A percentile compares a stretch with the other conserved stretches of the same genome.
phyloP scores from a whole-genome alignment of 352 stramenopile genomes.

The Phytopythium aichiense region DNA sequence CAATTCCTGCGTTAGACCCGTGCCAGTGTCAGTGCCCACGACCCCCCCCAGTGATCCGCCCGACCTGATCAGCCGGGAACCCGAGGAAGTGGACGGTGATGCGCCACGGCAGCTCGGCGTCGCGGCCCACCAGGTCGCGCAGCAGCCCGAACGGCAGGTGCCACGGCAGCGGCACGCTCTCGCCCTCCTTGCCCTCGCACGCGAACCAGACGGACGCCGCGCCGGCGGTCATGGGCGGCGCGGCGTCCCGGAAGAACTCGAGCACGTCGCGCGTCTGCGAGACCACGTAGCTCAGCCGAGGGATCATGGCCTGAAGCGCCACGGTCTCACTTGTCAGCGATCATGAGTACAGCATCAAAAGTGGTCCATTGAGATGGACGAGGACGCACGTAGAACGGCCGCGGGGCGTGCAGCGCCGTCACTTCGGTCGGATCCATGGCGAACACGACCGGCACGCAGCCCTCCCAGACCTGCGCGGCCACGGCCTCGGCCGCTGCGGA shows the following conservation, averaged over 20 bases:
- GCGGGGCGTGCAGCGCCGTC: conserved; percentile 72
- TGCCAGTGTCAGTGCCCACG: too few relatives aligned
- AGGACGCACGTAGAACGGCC: conserved; percentile 69
- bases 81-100: conserved; percentile 81
- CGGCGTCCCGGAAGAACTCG: conserved; percentile 75
- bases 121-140: conserved; percentile 38
- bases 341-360: neutral
- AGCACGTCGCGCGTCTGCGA: conserved; percentile 68
- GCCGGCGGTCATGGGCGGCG: conserved; percentile 54
- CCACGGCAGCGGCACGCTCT: conserved; percentile 61
- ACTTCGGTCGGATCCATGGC: conserved; percentile 69
- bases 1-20: too few relatives aligned
- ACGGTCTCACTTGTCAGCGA: too few relatives aligned
- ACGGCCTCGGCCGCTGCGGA: conserved; percentile 1
- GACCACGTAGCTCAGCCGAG: conserved; percentile 77
- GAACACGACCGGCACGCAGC: conserved; percentile 70
- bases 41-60: neutral
- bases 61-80: conserved; percentile 50
- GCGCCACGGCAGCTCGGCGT: conserved; percentile 45
- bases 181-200: conserved; percentile 17
- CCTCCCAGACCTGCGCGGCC: conserved; percentile 52
- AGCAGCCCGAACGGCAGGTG: conserved; percentile 75
- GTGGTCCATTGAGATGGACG: neutral
- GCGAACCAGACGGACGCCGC: conserved; percentile 72
- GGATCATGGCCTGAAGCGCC: conserved; percentile 58